Evolutionary conservation across 345 rosid genomes (phyloP).

Genomic region (Cochlearia excelsa): DNA sequence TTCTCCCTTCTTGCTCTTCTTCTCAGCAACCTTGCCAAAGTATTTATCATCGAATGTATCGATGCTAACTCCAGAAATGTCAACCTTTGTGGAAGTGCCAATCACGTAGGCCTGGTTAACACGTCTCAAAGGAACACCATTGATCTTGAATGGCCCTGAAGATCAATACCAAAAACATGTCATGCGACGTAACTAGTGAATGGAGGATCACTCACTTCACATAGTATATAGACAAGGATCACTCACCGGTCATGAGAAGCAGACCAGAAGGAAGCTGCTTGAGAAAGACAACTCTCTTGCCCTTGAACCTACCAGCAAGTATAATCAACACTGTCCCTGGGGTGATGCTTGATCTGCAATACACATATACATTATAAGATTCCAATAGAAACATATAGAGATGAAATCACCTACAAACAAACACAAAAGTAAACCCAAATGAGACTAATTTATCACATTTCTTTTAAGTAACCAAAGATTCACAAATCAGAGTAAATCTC

Average conservation of each 20-base stretch:
- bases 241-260: constrained; percentile 72
- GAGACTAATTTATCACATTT: no score
- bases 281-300: constrained; percentile 75
- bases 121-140: constrained; percentile 34
- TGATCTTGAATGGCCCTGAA: constrained; percentile 59
- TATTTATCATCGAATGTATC: constrained; percentile 70
- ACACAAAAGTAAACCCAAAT: not conserved
- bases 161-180: not conserved
- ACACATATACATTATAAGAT: not conserved
- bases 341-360: constrained; percentile 53
- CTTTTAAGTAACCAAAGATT: no score
- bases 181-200: no score
- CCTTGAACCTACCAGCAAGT: constrained; percentile 84
- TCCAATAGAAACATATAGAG: not conserved
- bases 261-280: constrained; percentile 83
- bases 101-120: constrained; percentile 62
- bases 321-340: constrained; percentile 31
- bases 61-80: constrained; percentile 54
- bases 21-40: constrained; percentile 60
- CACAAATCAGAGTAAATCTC: no score
- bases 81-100: constrained; percentile 14
- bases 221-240: no score
- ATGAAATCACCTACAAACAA: no score
- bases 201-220: no score
- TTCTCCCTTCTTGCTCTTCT: constrained; percentile 72